These are phyloP conservation scores for Spathaspora arborariae DNA, from an alignment of 805 yeast species.

Conservation along the genomic window DNA sequence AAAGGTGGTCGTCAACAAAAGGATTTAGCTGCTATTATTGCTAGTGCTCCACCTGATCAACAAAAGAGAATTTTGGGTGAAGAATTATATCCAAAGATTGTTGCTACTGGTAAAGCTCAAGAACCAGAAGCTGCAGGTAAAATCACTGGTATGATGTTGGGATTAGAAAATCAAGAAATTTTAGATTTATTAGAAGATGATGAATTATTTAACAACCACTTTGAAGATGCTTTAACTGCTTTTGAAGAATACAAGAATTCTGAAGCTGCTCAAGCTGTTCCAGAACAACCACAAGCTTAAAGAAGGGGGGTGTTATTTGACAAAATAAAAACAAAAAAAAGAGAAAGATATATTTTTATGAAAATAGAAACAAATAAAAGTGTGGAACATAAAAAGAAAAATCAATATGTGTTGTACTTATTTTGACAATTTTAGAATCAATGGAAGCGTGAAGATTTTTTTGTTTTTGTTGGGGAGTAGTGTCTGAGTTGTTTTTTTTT, in stretches of 20 bases:
- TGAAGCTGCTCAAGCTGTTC: slow-evolving; percentile 22
- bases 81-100: slow-evolving; percentile 90
- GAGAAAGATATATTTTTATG: slow-evolving; percentile 1
- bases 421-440: not conserved
- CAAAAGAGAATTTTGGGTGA: slow-evolving; percentile 98
- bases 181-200: slow-evolving; percentile 86
- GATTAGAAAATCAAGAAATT: slow-evolving; percentile 89
- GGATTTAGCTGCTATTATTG: slow-evolving; percentile 59
- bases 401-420: not conserved
- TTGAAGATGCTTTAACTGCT: slow-evolving; percentile 91
- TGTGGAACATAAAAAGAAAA: not conserved
- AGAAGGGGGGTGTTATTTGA: slow-evolving; percentile 1
- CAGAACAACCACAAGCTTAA: slow-evolving; percentile 18
- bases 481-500: not conserved
- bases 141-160: slow-evolving; percentile 98
- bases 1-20: slow-evolving; percentile 38
- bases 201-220: slow-evolving; percentile 82
- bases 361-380: not conserved
- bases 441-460: not conserved
- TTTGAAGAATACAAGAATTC: slow-evolving; percentile 83
- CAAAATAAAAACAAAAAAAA: slow-evolving; percentile 2
- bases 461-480: not conserved
- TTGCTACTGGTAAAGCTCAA: slow-evolving; percentile 78
- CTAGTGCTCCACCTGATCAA: slow-evolving; percentile 75
- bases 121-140: slow-evolving; percentile 97